A percentile compares a stretch with the other conserved stretches of the same genome.
Evolutionary conservation across 331 rosid species (phyloP).

Genomic region (Erythrophleum ivorense): DNA sequence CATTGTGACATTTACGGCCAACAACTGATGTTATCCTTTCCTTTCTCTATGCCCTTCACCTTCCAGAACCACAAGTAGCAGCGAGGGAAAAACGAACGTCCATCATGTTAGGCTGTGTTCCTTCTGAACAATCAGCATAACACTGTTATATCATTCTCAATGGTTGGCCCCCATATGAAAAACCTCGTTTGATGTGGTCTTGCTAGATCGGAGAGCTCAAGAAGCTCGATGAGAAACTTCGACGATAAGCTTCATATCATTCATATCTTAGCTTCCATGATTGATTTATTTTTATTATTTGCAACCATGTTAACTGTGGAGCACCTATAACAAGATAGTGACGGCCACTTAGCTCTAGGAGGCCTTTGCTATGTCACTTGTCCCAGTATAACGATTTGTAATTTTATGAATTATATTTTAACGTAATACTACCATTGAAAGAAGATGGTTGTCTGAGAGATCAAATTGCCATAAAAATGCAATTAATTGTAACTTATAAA

Average conservation of each 20-base stretch:
- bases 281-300: slow-evolving; percentile 34
- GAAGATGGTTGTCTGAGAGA: neutral
- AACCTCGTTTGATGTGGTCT: slow-evolving; percentile 19
- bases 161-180: neutral
- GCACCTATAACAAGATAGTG: slow-evolving; percentile 33
- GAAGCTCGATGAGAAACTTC: slow-evolving; percentile 32
- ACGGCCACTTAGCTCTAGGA: slow-evolving; percentile 22
- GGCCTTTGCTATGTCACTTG: slow-evolving; percentile 16
- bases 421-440: neutral
- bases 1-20: slow-evolving; percentile 11
- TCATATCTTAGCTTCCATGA: slow-evolving; percentile 33
- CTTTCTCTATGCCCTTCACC: slow-evolving; percentile 8
- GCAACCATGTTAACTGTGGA: slow-evolving; percentile 31
- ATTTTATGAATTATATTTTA: neutral
- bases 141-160: slow-evolving; percentile 26
- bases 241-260: neutral
- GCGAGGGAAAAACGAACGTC: slow-evolving; percentile 51
- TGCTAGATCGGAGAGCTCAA: slow-evolving; percentile 19
- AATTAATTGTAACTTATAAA: neutral
- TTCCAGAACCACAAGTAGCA: slow-evolving; percentile 59
- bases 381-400: neutral
- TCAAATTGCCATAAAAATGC: neutral
- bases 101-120: slow-evolving; percentile 37
- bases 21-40: slow-evolving; percentile 13
- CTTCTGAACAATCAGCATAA: slow-evolving; percentile 47